phyloP scores from a whole-genome alignment of 78 protist genomes.

The Protostelium mycophagum region DNA sequence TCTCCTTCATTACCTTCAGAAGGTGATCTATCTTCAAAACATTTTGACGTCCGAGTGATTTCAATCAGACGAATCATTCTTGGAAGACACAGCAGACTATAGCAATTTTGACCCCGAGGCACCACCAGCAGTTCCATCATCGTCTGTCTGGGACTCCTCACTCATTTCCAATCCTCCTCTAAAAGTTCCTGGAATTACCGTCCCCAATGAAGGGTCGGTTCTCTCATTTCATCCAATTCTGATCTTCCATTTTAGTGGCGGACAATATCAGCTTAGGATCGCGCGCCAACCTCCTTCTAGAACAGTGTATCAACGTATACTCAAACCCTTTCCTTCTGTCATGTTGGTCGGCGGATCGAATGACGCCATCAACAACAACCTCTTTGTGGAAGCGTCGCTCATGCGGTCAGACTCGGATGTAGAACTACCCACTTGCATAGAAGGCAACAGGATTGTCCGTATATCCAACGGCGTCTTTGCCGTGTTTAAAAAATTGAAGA shows the following conservation, averaged over 20 bases:
- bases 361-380: constrained; percentile 27
- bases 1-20: not conserved
- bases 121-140: not conserved
- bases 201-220: not conserved
- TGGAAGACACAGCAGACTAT: not conserved
- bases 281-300: constrained; percentile 67
- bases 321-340: constrained; percentile 71
- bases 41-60: not conserved
- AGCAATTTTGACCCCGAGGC: constrained; percentile 4
- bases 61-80: not conserved
- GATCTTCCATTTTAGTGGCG: not conserved
- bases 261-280: constrained; percentile 34
- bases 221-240: not conserved
- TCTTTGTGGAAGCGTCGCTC: constrained; percentile 62
- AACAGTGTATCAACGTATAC: constrained; percentile 71
- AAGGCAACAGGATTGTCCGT: constrained; percentile 52
- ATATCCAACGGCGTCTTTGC: constrained; percentile 54
- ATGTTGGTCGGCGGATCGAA: constrained; percentile 56
- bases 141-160: not conserved
- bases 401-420: constrained; percentile 44
- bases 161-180: not conserved
- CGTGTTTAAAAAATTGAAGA: constrained; percentile 60
- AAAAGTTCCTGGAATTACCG: not conserved
- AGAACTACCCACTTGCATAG: constrained; percentile 38
- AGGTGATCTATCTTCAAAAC: not conserved